A percentile compares a stretch with the other conserved stretches of the same genome.
Evolutionary conservation across 306 rosid species (phyloP).

Genomic region (Cicer pinnatifidum): DNA sequence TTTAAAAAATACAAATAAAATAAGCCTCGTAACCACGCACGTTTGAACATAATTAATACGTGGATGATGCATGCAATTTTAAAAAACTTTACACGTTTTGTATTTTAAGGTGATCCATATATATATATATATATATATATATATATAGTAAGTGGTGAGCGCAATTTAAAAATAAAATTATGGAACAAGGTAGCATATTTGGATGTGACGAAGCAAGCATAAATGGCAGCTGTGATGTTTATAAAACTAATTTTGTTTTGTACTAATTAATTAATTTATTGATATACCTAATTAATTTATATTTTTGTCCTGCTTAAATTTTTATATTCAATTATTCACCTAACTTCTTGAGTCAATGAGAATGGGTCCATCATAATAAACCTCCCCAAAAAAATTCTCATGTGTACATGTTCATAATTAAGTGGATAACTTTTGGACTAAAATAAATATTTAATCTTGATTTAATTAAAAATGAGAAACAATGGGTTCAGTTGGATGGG

Average conservation of each 20-base stretch:
- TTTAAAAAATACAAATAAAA: background rate
- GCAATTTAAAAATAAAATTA: conserved; percentile 21
- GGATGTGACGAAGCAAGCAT: conserved; percentile 30
- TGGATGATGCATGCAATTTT: conserved; percentile 37
- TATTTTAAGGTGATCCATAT: conserved; percentile 6
- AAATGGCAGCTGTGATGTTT: conserved; percentile 42
- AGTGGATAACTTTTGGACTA: conserved; percentile 29
- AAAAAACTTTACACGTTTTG: conserved; percentile 42
- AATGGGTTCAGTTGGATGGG: conserved; percentile 40
- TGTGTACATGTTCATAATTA: conserved; percentile 27
- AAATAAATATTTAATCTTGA: background rate
- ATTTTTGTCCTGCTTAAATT: conserved; percentile 22
- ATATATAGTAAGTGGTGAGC: conserved; percentile 36
- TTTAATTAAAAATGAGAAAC: background rate
- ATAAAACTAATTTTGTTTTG: conserved; percentile 32
- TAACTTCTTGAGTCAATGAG: conserved; percentile 11
- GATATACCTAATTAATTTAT: conserved; percentile 12
- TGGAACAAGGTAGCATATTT: background rate
- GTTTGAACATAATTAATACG: conserved; percentile 20
- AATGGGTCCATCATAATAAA: conserved; percentile 5
- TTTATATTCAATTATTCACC: conserved; percentile 39
- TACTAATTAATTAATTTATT: background rate
- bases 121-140: background rate
- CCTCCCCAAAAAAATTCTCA: background rate
- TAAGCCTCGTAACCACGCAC: background rate